Evolutionary conservation across 441 rosid genomes (phyloP).

Genomic region (Kokia cookei): DNA sequence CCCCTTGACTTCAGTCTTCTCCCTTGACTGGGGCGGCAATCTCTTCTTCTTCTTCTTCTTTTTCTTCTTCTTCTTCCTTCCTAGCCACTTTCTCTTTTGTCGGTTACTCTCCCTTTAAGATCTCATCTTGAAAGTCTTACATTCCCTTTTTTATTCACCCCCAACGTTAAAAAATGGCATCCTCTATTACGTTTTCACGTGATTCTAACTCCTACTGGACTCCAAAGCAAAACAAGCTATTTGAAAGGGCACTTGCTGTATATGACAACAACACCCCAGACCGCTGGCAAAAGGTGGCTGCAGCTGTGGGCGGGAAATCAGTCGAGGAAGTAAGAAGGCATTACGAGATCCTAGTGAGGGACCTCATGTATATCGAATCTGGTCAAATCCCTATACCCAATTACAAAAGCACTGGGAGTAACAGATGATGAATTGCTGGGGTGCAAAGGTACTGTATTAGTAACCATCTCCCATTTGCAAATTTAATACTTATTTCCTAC

Average conservation of each 20-base stretch:
- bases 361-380: slow-evolving; percentile 45
- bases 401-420: slow-evolving; percentile 33
- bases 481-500: neutral
- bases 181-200: slow-evolving; percentile 38
- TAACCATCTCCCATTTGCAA: neutral
- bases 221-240: slow-evolving; percentile 48
- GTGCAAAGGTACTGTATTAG: slow-evolving; percentile 43
- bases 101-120: neutral
- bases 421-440: slow-evolving; percentile 34
- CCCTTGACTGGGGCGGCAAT: slow-evolving; percentile 25
- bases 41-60: neutral
- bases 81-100: slow-evolving; percentile 6
- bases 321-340: slow-evolving; percentile 61
- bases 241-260: slow-evolving; percentile 61
- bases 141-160: neutral
- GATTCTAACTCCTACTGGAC: slow-evolving; percentile 44
- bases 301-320: slow-evolving; percentile 50
- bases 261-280: slow-evolving; percentile 66
- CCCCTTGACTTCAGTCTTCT: too few species aligned
- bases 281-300: slow-evolving; percentile 64
- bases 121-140: neutral
- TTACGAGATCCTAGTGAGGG: slow-evolving; percentile 54
- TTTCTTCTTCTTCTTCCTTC: neutral
- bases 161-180: slow-evolving; percentile 34
- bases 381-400: slow-evolving; percentile 57